These are phyloP conservation scores for Moricandia arvensis DNA, from an alignment of 345 rosid species.

Conservation along the genomic window DNA sequence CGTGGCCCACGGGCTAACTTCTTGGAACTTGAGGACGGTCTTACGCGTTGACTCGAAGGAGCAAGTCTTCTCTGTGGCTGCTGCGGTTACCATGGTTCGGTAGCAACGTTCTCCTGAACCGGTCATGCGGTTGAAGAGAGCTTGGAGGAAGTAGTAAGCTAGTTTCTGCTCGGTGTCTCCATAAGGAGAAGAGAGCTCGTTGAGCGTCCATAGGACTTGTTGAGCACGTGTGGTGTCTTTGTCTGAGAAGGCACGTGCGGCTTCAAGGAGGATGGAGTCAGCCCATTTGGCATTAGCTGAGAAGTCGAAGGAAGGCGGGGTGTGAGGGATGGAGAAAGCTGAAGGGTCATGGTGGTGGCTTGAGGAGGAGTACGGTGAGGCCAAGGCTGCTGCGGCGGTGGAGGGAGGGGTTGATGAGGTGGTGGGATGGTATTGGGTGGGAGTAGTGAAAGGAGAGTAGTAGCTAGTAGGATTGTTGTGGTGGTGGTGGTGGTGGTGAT, in stretches of 20 bases:
- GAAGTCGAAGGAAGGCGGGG: slow-evolving; percentile 58
- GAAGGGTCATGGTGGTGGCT: slow-evolving; percentile 44
- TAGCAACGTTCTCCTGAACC: slow-evolving; percentile 71
- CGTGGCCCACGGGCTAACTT: slow-evolving; percentile 96
- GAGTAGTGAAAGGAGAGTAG: slow-evolving; percentile 43
- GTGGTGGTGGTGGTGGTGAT: slow-evolving; percentile 38
- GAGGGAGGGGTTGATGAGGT: slow-evolving; percentile 43
- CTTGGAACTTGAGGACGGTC: slow-evolving; percentile 82
- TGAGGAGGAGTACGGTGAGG: slow-evolving; percentile 40
- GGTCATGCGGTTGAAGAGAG: slow-evolving; percentile 82
- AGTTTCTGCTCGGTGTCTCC: slow-evolving; percentile 90
- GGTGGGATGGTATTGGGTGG: slow-evolving; percentile 37
- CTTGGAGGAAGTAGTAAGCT: slow-evolving; percentile 83
- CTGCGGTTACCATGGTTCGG: slow-evolving; percentile 56
- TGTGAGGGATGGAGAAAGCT: slow-evolving; percentile 54
- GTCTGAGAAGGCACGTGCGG: slow-evolving; percentile 69
- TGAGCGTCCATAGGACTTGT: slow-evolving; percentile 91
- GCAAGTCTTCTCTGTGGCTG: slow-evolving; percentile 62
- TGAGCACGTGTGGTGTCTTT: slow-evolving; percentile 63
- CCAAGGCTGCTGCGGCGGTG: slow-evolving; percentile 32
- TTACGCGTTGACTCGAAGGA: slow-evolving; percentile 85
- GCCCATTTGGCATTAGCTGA: slow-evolving; percentile 75
- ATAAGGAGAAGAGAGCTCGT: slow-evolving; percentile 80
- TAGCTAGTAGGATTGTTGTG: slow-evolving; percentile 19
- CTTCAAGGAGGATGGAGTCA: slow-evolving; percentile 56